Base-by-base conservation (phyloP, 805 yeast genomes). In the Kodamaea jinghongensis region DNA sequence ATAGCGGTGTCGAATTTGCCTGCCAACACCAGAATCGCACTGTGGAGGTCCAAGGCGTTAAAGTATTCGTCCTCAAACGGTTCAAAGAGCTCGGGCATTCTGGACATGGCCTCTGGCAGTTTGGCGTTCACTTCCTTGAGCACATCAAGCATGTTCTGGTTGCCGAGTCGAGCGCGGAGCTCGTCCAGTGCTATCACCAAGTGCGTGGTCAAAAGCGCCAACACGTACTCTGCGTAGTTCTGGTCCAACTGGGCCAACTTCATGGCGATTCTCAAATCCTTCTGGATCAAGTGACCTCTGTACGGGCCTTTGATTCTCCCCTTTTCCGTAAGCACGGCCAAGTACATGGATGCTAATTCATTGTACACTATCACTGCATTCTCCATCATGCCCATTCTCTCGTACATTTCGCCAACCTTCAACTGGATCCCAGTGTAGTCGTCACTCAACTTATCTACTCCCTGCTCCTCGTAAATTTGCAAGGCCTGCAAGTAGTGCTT, bases 361-460 rank as follows among this genome's bases (percentile, higher is more conserved):
- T 77, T 67, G 60, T 86, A 89, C 6, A 86, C 62, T 46, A 71
- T 69, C 27, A 76, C 70, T 0, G 96, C 95, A 38, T 83, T 84
- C 10, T 76, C 76, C 23, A 54, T 48, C 78, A 76, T 71, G 14
- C 70, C 73, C 49, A 88, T 60, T 29, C 81, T 70, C 52, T 87
- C 96, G 55, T 79, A 86, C 88, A 88, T 83, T 53, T 89, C 96
- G 8, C 84, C 95, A 26, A 87, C 67, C 53, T 90, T 87, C 58
- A 91, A 69, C 54, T 90, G 95, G 38, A 91, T 78, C 0, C 97
- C 96, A 0, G 97, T 90, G 58, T 86, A 90, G 53, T 86, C 91
- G 53, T 87, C 93, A 41, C 79, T 70, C 23, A 84, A 50, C 8
- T 73, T 74, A 45, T 78, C 75, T 63, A 87, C 57, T 0, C 70